These are phyloP conservation scores for Verticillium albo-atrum DNA, from an alignment of 2,329 filamentous ascomycete species.

Conservation along the genomic window DNA sequence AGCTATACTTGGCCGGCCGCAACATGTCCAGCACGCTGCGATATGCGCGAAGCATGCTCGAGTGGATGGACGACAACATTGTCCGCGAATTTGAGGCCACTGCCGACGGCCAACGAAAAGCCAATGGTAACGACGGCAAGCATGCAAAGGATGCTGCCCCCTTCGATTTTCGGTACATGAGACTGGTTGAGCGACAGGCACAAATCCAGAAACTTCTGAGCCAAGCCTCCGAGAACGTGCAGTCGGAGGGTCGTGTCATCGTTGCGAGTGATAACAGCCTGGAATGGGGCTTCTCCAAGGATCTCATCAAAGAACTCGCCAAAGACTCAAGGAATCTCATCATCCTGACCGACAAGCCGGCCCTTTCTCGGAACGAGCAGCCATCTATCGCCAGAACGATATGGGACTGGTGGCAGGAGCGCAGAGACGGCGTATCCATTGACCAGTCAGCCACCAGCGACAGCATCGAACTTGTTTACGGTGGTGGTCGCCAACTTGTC, in stretches of 20 bases:
- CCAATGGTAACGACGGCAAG: slow-evolving; percentile 42
- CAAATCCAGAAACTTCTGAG: slow-evolving; percentile 69
- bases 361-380: slow-evolving; percentile 34
- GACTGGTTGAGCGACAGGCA: slow-evolving; percentile 74
- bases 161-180: slow-evolving; percentile 85
- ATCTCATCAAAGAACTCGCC: slow-evolving; percentile 70
- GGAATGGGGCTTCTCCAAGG: slow-evolving; percentile 92
- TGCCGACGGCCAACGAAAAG: slow-evolving; percentile 45
- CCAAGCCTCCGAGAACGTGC: slow-evolving; percentile 34
- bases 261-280: slow-evolving; percentile 85
- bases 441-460: slow-evolving; percentile 52
- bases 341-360: slow-evolving; percentile 74
- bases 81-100: slow-evolving; percentile 84
- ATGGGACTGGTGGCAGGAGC: slow-evolving; percentile 75
- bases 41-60: slow-evolving; percentile 90
- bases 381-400: slow-evolving; percentile 68
- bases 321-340: slow-evolving; percentile 77
- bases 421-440: slow-evolving; percentile 56
- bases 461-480: slow-evolving; percentile 62
- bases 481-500: slow-evolving; percentile 57
- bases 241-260: slow-evolving; percentile 64
- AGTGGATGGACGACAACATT: slow-evolving; percentile 98
- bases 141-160: slow-evolving; percentile 58
- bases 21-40: slow-evolving; percentile 86
- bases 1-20: slow-evolving; percentile 78